Base-by-base conservation (phyloP, 345 rosid genomes). In the Camelina laxa region DNA sequence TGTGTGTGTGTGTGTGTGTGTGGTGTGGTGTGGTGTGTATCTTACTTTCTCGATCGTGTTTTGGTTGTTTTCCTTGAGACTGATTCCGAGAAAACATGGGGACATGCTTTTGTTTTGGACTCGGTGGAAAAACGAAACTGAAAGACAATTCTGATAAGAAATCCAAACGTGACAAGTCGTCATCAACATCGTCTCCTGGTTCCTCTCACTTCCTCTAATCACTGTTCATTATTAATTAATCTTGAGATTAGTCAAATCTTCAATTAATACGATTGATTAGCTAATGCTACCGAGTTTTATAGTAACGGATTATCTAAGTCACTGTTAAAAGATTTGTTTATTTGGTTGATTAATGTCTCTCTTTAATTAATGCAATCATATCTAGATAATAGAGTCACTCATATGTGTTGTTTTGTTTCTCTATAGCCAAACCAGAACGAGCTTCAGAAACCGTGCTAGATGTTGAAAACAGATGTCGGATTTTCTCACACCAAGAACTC, bases 401-500 rank as follows among this genome's bases (percentile, higher is more conserved):
- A 67, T 22, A 3, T 67, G 42, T 60, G 21, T 68, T 41, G n/a
- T 44, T 35, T 60, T 50, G 22, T 65, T 60, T 44, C 10, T 71
- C 2, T 21, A 30, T 67, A 62, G 49, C 64, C 45, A 36, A 9
- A 66, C 31, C 59, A 71, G 81, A 33, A 21, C 16, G 19, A 45
- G 21, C 51, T 27, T 70, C 70, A 33, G 54, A 80, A 20, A 64
- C 66, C 55, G 51, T 47, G 30, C 38, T 49, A 8, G 59, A 35
- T 59, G 24, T 61, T 49, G 39, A 39, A 42, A 20, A 60, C 6
- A 56, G 45, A 41, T 70, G 79, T 69, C 72, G 49, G 19, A 80
- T 61, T 68, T 89, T 89, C 73, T 77, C 82, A 66, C 87, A 85
- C 78, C 47, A 68, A 61, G 90, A 89, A 69, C 94, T 93, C 27